Evolutionary conservation across 2,329 filamentous ascomycete genomes (phyloP).

Genomic region (Eutypa lata): DNA sequence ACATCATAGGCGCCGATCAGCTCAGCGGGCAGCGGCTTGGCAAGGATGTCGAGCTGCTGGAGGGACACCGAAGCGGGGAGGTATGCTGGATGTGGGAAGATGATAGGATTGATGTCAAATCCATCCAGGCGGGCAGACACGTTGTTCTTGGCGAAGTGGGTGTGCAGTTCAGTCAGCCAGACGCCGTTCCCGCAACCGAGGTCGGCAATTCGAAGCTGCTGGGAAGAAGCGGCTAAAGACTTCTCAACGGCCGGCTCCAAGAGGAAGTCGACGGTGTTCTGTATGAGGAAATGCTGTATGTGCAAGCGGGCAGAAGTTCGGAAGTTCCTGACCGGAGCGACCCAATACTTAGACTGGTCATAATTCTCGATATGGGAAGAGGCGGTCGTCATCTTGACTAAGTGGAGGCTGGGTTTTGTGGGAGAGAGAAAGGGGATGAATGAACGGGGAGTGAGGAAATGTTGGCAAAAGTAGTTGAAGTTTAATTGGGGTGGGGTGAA

Average conservation of each 20-base stretch:
- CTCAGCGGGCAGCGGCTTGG: slow-evolving; percentile 8
- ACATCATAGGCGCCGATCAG: slow-evolving; percentile 18
- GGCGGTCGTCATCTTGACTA: background rate
- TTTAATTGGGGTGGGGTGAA: too few species aligned
- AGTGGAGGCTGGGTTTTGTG: too few species aligned
- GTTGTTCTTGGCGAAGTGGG: slow-evolving; percentile 9
- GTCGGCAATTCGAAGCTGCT: slow-evolving; percentile 15
- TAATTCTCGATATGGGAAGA: background rate
- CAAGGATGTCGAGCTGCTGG: slow-evolving; percentile 15
- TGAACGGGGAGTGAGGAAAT: too few species aligned
- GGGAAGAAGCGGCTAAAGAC: slow-evolving; percentile 1
- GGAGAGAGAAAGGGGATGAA: too few species aligned
- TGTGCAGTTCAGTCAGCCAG: slow-evolving; percentile 17
- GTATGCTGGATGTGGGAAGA: slow-evolving; percentile 13
- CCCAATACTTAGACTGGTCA: slow-evolving; percentile 8
- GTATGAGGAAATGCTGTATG: slow-evolving; percentile 22
- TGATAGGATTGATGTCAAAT: slow-evolving; percentile 19
- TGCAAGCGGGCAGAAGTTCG: slow-evolving; percentile 21
- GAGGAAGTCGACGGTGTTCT: slow-evolving; percentile 20
- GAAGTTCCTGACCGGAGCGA: slow-evolving; percentile 18
- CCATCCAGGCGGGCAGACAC: slow-evolving; percentile 14
- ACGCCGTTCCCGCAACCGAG: slow-evolving; percentile 23
- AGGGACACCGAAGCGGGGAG: slow-evolving; percentile 14
- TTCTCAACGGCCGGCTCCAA: slow-evolving; percentile 14
- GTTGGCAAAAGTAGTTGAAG: too few species aligned